Evolutionary conservation across 2,329 filamentous ascomycete species (phyloP).

Genomic region (Cryphonectria carpinicola): DNA sequence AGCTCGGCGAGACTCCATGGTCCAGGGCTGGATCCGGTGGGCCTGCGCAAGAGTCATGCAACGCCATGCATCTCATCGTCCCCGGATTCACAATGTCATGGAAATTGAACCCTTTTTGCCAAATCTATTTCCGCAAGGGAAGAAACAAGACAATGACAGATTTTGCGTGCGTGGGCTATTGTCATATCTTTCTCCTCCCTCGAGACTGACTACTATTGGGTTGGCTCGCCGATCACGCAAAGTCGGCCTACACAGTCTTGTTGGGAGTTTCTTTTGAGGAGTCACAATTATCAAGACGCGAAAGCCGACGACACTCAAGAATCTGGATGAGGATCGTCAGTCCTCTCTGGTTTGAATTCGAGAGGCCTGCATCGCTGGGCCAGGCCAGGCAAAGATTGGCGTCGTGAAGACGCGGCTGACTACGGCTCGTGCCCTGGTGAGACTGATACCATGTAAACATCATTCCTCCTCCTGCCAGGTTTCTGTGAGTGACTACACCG

Average conservation of each 20-base stretch:
- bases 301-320: neutral
- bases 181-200: neutral
- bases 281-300: neutral
- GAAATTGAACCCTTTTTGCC: neutral
- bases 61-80: neutral
- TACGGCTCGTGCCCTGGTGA: neutral
- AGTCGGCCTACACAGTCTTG: neutral
- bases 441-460: neutral
- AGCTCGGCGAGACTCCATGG: neutral
- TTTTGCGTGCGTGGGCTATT: neutral
- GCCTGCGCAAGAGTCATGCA: neutral
- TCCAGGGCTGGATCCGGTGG: neutral
- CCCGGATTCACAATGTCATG: conserved; percentile 1
- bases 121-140: neutral
- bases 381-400: neutral
- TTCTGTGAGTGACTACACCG: neutral
- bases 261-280: neutral
- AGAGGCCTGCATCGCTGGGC: neutral
- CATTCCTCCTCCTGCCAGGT: neutral
- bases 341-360: neutral
- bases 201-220: neutral
- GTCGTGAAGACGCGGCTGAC: neutral
- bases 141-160: neutral
- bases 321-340: neutral
- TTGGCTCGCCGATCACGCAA: neutral